These are phyloP conservation scores for Butyriboletus appendiculatus DNA, from an alignment of 1,284 basidiomycete genomes.

Conservation along the genomic window DNA sequence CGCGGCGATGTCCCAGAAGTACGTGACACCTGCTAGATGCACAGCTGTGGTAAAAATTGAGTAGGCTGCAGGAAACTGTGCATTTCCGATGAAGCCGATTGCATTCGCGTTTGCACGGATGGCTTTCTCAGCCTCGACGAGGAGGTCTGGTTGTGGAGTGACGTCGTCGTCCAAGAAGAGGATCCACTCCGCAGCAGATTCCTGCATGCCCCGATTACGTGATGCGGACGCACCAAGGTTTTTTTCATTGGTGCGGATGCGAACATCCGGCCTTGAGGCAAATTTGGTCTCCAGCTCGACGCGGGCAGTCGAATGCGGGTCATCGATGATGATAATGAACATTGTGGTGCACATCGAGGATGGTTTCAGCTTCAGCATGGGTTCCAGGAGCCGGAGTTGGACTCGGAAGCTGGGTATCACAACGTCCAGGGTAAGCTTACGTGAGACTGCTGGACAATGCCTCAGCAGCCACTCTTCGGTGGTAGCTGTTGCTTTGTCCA, in stretches of 20 bases:
- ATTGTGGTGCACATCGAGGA: slow-evolving; percentile 46
- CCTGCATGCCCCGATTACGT: slow-evolving; percentile 30
- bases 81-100: slow-evolving; percentile 55
- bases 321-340: slow-evolving; percentile 61
- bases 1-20: slow-evolving; percentile 61
- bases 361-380: slow-evolving; percentile 44
- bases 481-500: slow-evolving; percentile 42
- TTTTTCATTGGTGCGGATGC: slow-evolving; percentile 27
- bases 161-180: slow-evolving; percentile 62
- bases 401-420: slow-evolving; percentile 59
- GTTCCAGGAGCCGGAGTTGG: slow-evolving; percentile 43
- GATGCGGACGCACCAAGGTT: slow-evolving; percentile 41
- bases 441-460: slow-evolving; percentile 23
- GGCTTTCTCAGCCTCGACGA: slow-evolving; percentile 46
- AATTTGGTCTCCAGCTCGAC: slow-evolving; percentile 31
- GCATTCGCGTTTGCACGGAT: slow-evolving; percentile 50
- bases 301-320: slow-evolving; percentile 44
- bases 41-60: slow-evolving; percentile 54
- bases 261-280: slow-evolving; percentile 21
- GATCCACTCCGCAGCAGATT: slow-evolving; percentile 32
- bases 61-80: slow-evolving; percentile 48
- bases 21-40: slow-evolving; percentile 56
- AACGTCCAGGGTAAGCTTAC: slow-evolving; percentile 52
- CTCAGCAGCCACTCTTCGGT: slow-evolving; percentile 42
- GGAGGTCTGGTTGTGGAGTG: slow-evolving; percentile 43